These are phyloP conservation scores for Claviceps citrina DNA, from an alignment of 2,329 filamentous ascomycete species.

Conservation along the genomic window DNA sequence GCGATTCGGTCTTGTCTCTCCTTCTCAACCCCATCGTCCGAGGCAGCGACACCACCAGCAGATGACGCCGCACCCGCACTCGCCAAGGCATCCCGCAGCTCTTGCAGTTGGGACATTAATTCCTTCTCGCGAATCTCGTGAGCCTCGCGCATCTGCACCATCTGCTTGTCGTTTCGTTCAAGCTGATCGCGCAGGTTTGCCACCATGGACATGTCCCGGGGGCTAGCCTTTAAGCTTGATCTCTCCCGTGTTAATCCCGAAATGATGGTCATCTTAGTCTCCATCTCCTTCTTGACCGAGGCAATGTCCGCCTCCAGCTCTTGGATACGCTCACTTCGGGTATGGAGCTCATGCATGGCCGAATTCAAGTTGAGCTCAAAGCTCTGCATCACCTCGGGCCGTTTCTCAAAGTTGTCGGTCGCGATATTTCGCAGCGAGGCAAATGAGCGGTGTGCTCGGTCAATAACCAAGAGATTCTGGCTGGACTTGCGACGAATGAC, in stretches of 20 bases:
- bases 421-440: slow-evolving; percentile 81
- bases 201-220: slow-evolving; percentile 83
- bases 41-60: slow-evolving; percentile 7
- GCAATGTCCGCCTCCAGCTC: slow-evolving; percentile 74
- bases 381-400: slow-evolving; percentile 74
- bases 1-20: slow-evolving; percentile 35
- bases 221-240: slow-evolving; percentile 68
- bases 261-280: slow-evolving; percentile 90
- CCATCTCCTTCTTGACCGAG: slow-evolving; percentile 85
- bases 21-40: slow-evolving; percentile 14
- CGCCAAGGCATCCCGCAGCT: slow-evolving; percentile 42
- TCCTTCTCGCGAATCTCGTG: slow-evolving; percentile 63
- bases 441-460: slow-evolving; percentile 83
- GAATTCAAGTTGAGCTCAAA: slow-evolving; percentile 86
- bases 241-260: slow-evolving; percentile 84
- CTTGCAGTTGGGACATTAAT: slow-evolving; percentile 54
- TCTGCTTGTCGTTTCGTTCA: slow-evolving; percentile 68
- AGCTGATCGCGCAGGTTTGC: slow-evolving; percentile 78
- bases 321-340: slow-evolving; percentile 75
- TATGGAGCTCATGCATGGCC: slow-evolving; percentile 82
- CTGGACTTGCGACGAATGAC: slow-evolving; percentile 88
- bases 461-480: slow-evolving; percentile 72
- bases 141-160: slow-evolving; percentile 55
- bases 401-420: slow-evolving; percentile 64
- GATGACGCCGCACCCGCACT: slow-evolving; percentile 12